Conservation (phyloP, 148 eudicot species). For the Rhododendron kiyosumense region DNA sequence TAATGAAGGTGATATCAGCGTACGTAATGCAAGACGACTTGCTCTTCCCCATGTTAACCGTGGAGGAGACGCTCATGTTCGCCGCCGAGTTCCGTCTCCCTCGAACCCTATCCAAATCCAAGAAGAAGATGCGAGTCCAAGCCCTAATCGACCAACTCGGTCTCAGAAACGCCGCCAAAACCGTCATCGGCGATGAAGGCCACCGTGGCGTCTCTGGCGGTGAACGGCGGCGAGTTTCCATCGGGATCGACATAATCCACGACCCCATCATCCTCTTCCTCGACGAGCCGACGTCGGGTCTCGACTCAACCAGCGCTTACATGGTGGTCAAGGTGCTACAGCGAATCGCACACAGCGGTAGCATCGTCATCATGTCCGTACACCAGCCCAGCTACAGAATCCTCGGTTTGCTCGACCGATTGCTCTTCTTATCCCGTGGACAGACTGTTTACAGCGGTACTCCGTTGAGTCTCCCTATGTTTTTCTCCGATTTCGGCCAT, state of each 20-base stretch:
- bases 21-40: constrained; percentile 95
- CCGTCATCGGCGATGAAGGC: constrained; percentile 91
- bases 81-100: constrained; percentile 85
- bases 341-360: constrained; percentile 79
- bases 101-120: constrained; percentile 51
- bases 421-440: constrained; percentile 68
- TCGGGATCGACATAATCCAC: constrained; percentile 81
- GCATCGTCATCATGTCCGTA: constrained; percentile 76
- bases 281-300: constrained; percentile 89
- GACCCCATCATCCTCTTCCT: constrained; percentile 80
- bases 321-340: constrained; percentile 83
- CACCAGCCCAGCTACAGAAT: constrained; percentile 88
- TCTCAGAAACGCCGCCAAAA: constrained; percentile 67
- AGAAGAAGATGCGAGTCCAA: constrained; percentile 63
- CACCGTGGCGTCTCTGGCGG: constrained; percentile 95
- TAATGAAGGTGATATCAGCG: constrained; percentile 75
- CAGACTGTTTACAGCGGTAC: constrained; percentile 75
- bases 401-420: constrained; percentile 57
- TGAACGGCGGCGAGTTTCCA: constrained; percentile 74
- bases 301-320: constrained; percentile 80
- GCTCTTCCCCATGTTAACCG: constrained; percentile 79
- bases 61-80: constrained; percentile 78
- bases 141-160: constrained; percentile 82
- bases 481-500: constrained; percentile 60
- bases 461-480: constrained; percentile 41